phyloP scores from a whole-genome alignment of 371 early-diverging fungal genomes.

The Actinomortierella ambigua region DNA sequence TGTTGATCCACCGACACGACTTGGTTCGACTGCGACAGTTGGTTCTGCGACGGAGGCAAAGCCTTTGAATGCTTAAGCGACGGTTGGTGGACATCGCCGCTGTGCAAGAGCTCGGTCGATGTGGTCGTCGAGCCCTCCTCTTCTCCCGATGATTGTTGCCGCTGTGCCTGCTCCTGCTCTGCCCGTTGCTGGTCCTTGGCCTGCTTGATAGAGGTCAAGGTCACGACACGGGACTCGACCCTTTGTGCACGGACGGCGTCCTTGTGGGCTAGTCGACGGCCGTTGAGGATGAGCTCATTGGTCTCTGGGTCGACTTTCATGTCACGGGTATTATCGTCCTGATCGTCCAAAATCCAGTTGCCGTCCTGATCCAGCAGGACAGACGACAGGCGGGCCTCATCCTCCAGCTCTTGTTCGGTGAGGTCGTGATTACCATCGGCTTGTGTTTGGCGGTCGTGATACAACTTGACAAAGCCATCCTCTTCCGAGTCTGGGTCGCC shows the following conservation, averaged over 20 bases:
- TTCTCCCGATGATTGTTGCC: background rate
- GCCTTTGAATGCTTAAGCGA: conserved; percentile 11
- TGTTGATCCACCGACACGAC: conserved; percentile 12
- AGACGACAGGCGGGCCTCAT: conserved; percentile 18
- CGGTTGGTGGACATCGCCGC: conserved; percentile 20
- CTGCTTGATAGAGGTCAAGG: conserved; percentile 14
- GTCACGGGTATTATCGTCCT: conserved; percentile 3
- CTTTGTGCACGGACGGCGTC: conserved; percentile 41
- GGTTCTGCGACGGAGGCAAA: conserved; percentile 32
- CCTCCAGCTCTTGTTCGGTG: conserved; percentile 25
- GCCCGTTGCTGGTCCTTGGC: conserved; percentile 8
- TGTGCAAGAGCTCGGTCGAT: background rate
- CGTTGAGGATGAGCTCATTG: conserved; percentile 43
- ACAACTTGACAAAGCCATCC: conserved; percentile 1
- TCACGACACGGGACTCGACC: conserved; percentile 32
- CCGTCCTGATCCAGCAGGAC: conserved; percentile 40
- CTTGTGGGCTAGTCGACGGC: conserved; percentile 41
- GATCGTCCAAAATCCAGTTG: conserved; percentile 39
- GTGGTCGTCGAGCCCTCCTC: background rate
- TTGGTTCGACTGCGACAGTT: conserved; percentile 19
- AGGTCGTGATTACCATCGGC: background rate
- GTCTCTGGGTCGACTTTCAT: conserved; percentile 35
- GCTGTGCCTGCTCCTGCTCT: background rate
- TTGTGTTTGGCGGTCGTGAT: too few relatives aligned
- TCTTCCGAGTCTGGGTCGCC: conserved; percentile 10